Conservation (phyloP, 176 grass and related monocot genomes). For the Eragrostis nindensis region DNA sequence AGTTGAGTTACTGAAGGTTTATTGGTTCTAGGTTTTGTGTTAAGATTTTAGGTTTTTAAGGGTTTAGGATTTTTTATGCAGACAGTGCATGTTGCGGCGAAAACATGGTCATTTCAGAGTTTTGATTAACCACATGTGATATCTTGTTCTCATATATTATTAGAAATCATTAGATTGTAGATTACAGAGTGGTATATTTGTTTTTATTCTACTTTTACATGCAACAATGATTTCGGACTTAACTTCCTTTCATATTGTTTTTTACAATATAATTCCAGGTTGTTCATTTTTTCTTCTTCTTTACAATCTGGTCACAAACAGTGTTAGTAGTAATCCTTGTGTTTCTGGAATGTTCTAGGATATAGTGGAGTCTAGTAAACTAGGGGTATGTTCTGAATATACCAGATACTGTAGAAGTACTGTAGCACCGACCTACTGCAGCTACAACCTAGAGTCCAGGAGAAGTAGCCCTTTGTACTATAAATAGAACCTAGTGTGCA, state of each 20-base stretch:
- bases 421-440: too few species aligned
- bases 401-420: too few species aligned
- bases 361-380: too few species aligned
- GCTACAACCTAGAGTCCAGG: too few species aligned
- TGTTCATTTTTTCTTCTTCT: too few species aligned
- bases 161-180: background rate
- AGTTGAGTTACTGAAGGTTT: background rate
- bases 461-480: too few species aligned
- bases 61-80: background rate
- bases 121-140: background rate
- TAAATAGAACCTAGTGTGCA: too few species aligned
- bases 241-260: background rate
- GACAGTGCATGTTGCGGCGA: background rate
- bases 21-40: background rate
- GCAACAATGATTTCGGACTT: slow-evolving; percentile 11
- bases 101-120: background rate
- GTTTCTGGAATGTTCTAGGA: too few species aligned
- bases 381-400: too few species aligned
- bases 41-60: background rate
- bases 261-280: background rate
- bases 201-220: background rate
- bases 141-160: background rate
- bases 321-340: too few species aligned
- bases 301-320: background rate
- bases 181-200: background rate